Evolutionary conservation across 768 basidiomycete genomes (phyloP), one percentile per base, ranked within the genome.

Genomic region (Lyophyllum atratum): DNA sequence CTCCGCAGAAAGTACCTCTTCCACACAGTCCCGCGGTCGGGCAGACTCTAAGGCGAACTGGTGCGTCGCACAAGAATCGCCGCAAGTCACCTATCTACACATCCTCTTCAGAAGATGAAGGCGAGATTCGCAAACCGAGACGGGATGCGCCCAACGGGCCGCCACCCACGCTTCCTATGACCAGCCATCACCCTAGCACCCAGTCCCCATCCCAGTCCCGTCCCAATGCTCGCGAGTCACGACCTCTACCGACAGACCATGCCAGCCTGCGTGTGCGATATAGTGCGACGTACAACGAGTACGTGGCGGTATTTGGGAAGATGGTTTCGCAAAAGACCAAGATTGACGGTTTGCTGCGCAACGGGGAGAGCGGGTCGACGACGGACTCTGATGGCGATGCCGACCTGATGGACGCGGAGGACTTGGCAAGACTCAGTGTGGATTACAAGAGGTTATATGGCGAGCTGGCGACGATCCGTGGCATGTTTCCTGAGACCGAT

Each of bases 61-160:
- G 58, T 37, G 44, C 58, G 19, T 49, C 45, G 34, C 50, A 56
- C 25, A 85, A 83, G 53, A 52, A 62, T 19, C 77, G 83, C 44
- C 84, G 87, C 44, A 76, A 72, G 42, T 83, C 85, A 2, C 85
- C 85, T 1, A 80, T 85, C 49, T 88, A 85, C 59, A 88, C 87
- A 0, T 86, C 87, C 1, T 53, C 52, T 15, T 85, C 87, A 1
- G 85, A 85, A 37, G 83, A 87, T 49, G 84, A 86, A 64, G 76
- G 75, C 22, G 76, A 81, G 56, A 70, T 70, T 9, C 51, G 40
- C 61, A 56, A 48, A 59, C 39, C 66, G 62, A 58, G 68, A 52
- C 47, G 57, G 14, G 58, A 54, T 26, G 17, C 51, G 33, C 26
- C 55, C n/a, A 45, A 52, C 33, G 52, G 42, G 10, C 51, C 66